phyloP scores from a whole-genome alignment of 2,329 filamentous ascomycete species.

The Arthrinium phaeospermum region DNA sequence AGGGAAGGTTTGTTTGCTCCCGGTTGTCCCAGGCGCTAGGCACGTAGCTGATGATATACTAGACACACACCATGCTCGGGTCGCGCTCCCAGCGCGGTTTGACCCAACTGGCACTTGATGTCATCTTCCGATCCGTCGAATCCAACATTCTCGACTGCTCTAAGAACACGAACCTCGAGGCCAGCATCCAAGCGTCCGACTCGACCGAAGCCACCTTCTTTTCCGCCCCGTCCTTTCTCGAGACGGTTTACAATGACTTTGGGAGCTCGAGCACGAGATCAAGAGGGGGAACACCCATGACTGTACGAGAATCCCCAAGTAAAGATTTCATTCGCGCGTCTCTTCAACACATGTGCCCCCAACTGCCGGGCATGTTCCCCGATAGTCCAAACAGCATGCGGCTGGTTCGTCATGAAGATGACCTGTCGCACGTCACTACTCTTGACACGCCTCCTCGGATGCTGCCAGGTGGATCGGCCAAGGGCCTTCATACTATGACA shows the following conservation, averaged over 20 bases:
- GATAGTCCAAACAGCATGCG: constrained; percentile 49
- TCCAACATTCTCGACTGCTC: constrained; percentile 70
- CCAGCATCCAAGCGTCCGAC: constrained; percentile 78
- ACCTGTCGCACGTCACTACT: constrained; percentile 32
- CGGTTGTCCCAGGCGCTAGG: not conserved
- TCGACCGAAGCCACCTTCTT: constrained; percentile 80
- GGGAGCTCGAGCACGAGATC: constrained; percentile 63
- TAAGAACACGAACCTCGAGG: constrained; percentile 65
- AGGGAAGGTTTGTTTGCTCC: constrained; percentile 74
- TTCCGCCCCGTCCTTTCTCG: constrained; percentile 77
- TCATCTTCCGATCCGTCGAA: constrained; percentile 83
- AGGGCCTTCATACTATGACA: not conserved
- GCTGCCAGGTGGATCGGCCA: constrained; percentile 19
- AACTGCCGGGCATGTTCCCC: constrained; percentile 32
- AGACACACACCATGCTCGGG: constrained; percentile 96
- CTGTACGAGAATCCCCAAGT: constrained; percentile 58
- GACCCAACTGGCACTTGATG: constrained; percentile 88
- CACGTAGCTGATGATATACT: constrained; percentile 24
- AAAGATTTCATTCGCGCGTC: constrained; percentile 50
- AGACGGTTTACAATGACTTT: constrained; percentile 75
- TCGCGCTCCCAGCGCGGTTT: constrained; percentile 85
- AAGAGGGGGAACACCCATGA: constrained; percentile 72
- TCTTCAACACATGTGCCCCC: constrained; percentile 35
- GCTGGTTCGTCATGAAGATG: constrained; percentile 44
- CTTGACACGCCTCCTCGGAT: constrained; percentile 37